Evolutionary conservation across 163 green algal species (phyloP), one percentile per base, ranked within the genome.

Genomic region (Prototheca wickerhamii): DNA sequence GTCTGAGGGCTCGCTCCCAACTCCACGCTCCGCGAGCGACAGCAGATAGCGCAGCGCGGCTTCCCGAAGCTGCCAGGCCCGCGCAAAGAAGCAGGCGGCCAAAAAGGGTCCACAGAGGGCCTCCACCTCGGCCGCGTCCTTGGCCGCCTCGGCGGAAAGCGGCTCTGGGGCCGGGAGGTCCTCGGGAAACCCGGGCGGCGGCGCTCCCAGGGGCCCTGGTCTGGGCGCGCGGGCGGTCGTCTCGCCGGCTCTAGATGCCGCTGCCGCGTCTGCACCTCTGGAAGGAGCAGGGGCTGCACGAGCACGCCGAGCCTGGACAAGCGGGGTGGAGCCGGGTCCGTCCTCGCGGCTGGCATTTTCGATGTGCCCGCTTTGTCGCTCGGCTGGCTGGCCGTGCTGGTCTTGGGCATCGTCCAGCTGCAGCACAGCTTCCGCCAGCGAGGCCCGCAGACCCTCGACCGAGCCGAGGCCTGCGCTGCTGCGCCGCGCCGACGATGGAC

Each of bases 31-130:
- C 1, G 3, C 54, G 43, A 61, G 40, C 37, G n/a, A 6, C 18
- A 25, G 23, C 4, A 65, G 26, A 31, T 12, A 37, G 25, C 59
- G 49, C 35, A 91, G 52, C 1, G 80, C 84, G 3, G 86, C 89
- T 25, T 95, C 89, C 2, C 91, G 71, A 60, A 95, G 82, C 75
- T 93, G 81, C 90, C 88, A 95, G 61, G 82, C 86, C 34, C 82
- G 79, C 60, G 71, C 86, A 77, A 81, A 91, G 31, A 89, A 65
- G 40, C 76, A 81, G 12, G 74, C 69, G 3, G 77, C 78, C 3
- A 81, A 67, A 64, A 89, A 91, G 66, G 90, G 82, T 0, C 84
- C 86, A 4, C 80, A 69, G 34, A 88, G 23, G 4, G 87, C 76
- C 55, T 75, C 61, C 32, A 95, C 49, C 7, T 69, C 61, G 21